phyloP scores from a whole-genome alignment of 1,284 basidiomycete genomes.

The Puccinia triticina region DNA sequence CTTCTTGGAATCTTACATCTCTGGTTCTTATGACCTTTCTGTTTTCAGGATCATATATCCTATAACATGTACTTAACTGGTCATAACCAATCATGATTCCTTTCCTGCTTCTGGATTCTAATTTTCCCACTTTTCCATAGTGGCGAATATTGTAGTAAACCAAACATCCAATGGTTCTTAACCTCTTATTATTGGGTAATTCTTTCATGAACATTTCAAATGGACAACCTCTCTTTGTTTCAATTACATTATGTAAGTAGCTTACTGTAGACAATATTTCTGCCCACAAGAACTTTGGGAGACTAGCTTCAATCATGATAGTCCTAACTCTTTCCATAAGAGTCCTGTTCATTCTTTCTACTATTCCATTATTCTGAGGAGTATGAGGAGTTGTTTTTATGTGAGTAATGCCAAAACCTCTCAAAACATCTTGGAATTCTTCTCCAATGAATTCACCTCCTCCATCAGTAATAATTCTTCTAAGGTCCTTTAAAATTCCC shows the following conservation, averaged over 20 bases:
- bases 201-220: slow-evolving; percentile 23
- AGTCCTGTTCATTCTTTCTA: slow-evolving; percentile 17
- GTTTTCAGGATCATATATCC: slow-evolving; percentile 24
- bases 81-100: slow-evolving; percentile 26
- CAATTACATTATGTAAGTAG: slow-evolving; percentile 26
- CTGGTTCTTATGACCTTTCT: slow-evolving; percentile 14
- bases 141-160: slow-evolving; percentile 4
- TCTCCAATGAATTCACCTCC: slow-evolving; percentile 4
- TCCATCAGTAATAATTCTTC: slow-evolving; percentile 11
- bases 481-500: background rate
- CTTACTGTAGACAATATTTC: slow-evolving; percentile 18
- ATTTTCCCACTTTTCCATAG: slow-evolving; percentile 12
- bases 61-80: slow-evolving; percentile 25
- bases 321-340: slow-evolving; percentile 17
- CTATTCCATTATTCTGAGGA: slow-evolving; percentile 15
- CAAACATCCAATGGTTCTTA: slow-evolving; percentile 8
- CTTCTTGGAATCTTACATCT: slow-evolving; percentile 29
- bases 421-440: slow-evolving; percentile 16
- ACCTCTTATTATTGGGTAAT: slow-evolving; percentile 1
- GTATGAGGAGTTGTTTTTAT: slow-evolving; percentile 15
- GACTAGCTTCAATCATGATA: slow-evolving; percentile 17
- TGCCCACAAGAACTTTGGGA: slow-evolving; percentile 14
- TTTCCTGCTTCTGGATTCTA: slow-evolving; percentile 19
- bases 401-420: background rate
- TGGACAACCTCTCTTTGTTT: slow-evolving; percentile 18